Conservation (phyloP, 2,329 filamentous ascomycete species). For the Chaetomium sp. region DNA sequence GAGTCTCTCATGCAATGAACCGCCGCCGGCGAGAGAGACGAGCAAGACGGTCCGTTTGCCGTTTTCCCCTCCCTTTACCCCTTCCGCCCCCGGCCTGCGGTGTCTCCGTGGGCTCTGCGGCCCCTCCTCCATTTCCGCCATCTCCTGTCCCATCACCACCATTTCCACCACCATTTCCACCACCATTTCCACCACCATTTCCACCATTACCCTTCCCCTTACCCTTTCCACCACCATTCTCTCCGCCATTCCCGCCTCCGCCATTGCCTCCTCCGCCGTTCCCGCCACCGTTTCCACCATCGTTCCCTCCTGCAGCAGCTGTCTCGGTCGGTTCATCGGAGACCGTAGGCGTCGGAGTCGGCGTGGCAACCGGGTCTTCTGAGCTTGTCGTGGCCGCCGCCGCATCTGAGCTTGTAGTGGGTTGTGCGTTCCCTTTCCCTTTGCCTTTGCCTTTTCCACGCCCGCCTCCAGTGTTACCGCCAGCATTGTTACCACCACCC, state of each 20-base stretch:
- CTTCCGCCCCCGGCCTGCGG: neutral
- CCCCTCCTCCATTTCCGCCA: too few relatives aligned
- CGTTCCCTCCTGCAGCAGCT: neutral
- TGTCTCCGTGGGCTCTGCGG: neutral
- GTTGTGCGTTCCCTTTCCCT: neutral
- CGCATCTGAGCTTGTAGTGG: too few relatives aligned
- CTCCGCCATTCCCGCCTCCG: too few relatives aligned
- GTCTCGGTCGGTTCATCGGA: neutral
- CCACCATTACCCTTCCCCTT: too few relatives aligned
- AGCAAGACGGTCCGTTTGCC: conserved; percentile 6
- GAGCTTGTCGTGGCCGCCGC: neutral
- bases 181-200: too few relatives aligned
- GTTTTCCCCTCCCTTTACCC: neutral
- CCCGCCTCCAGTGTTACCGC: neutral
- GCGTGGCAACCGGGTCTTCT: neutral
- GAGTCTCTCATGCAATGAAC: conserved; percentile 1
- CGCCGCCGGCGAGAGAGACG: conserved; percentile 10
- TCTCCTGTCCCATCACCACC: too few relatives aligned
- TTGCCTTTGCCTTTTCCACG: neutral
- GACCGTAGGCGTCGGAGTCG: conserved; percentile 1
- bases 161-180: too few relatives aligned
- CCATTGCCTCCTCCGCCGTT: too few relatives aligned
- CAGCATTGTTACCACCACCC: neutral
- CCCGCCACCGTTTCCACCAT: too few relatives aligned
- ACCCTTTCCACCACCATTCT: too few relatives aligned